A percentile compares a stretch with the other conserved stretches of the same genome.
These are phyloP conservation scores for Cylindrotheca closterium DNA, from an alignment of 108 stramenopile species.

Conservation along the genomic window DNA sequence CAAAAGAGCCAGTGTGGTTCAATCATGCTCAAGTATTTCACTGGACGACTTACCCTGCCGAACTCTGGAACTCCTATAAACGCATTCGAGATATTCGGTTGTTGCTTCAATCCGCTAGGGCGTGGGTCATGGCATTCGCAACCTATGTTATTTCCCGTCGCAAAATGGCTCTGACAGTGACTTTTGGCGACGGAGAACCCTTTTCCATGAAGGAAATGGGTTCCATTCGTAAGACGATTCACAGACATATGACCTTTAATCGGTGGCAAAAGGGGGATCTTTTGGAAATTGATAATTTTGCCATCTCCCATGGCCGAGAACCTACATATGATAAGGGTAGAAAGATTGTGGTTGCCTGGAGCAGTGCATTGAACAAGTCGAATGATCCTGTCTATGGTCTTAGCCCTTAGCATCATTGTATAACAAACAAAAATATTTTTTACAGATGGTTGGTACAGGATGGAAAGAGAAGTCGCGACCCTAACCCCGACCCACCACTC, in stretches of 20 bases:
- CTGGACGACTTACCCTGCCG: conserved; percentile 40
- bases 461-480: no score
- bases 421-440: no score
- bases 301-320: conserved; percentile 36
- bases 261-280: conserved; percentile 45
- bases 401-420: no score
- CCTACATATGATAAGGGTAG: conserved; percentile 36
- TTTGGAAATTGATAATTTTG: conserved; percentile 40
- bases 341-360: conserved; percentile 36
- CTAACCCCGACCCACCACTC: no score
- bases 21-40: conserved; percentile 49
- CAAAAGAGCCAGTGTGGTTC: conserved; percentile 41
- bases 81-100: conserved; percentile 21
- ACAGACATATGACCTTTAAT: conserved; percentile 42
- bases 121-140: conserved; percentile 10
- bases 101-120: conserved; percentile 13
- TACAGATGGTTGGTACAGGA: no score
- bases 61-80: conserved; percentile 31
- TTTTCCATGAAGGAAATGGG: conserved; percentile 37
- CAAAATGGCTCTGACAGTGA: conserved; percentile 25
- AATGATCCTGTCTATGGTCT: conserved; percentile 1
- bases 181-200: conserved; percentile 42
- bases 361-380: conserved; percentile 23
- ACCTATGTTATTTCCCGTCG: conserved; percentile 38
- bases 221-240: conserved; percentile 35